Conservation (phyloP, 768 basidiomycete species). For the Clavulina sp. region DNA sequence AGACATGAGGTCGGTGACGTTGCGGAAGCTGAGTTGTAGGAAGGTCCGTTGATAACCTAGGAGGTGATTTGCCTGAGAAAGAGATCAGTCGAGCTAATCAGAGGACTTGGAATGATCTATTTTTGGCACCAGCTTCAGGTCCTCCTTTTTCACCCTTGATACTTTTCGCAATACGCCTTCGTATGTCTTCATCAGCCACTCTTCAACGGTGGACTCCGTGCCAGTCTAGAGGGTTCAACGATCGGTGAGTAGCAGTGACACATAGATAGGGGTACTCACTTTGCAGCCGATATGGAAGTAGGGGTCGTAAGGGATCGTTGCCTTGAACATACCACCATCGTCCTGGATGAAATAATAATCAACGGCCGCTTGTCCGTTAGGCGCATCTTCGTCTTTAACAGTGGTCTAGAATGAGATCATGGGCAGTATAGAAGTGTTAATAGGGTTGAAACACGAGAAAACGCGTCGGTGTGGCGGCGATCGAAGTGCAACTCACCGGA, state of each 20-base stretch:
- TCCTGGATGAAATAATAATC: constrained; percentile 97
- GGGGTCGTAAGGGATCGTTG: constrained; percentile 80
- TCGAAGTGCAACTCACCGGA: constrained; percentile 39
- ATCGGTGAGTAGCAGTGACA: constrained; percentile 6
- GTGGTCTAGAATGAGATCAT: constrained; percentile 48
- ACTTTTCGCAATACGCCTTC: constrained; percentile 74
- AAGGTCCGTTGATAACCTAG: constrained; percentile 85
- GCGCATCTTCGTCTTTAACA: constrained; percentile 69
- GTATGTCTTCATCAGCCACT: constrained; percentile 87
- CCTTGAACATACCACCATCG: constrained; percentile 92
- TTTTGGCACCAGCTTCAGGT: constrained; percentile 60
- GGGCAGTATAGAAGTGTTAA: neutral
- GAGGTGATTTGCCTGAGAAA: constrained; percentile 65
- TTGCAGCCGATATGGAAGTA: constrained; percentile 91
- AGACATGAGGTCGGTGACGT: constrained; percentile 77
- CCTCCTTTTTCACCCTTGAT: constrained; percentile 72
- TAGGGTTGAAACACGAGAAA: neutral
- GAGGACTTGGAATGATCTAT: constrained; percentile 11
- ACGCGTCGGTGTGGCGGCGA: neutral
- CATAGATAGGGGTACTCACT: constrained; percentile 27
- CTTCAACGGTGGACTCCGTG: constrained; percentile 78
- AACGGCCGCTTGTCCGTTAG: constrained; percentile 74
- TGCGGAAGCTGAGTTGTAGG: constrained; percentile 77
- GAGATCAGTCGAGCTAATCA: neutral
- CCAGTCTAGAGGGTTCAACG: constrained; percentile 39